A percentile compares a stretch with the other conserved stretches of the same genome.
Evolutionary conservation across 1,284 basidiomycete genomes (phyloP).

Genomic region (Sutorius eximius): DNA sequence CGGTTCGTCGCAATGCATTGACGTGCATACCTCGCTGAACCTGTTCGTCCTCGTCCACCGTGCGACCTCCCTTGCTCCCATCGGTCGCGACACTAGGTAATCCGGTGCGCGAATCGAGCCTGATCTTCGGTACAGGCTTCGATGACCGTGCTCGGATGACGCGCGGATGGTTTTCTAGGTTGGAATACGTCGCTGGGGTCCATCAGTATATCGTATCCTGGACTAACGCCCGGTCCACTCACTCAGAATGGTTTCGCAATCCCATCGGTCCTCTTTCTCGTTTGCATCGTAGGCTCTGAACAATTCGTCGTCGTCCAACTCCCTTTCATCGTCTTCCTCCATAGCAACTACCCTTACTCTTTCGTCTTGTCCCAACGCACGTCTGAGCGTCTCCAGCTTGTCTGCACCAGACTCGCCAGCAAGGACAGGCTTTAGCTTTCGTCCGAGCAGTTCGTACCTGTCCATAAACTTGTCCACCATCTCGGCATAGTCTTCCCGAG

Average conservation of each 20-base stretch:
- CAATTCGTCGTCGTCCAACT: constrained; percentile 52
- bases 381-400: constrained; percentile 78
- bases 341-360: constrained; percentile 38
- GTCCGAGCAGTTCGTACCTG: constrained; percentile 90
- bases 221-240: constrained; percentile 35
- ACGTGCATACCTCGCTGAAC: constrained; percentile 27
- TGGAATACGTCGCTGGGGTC: constrained; percentile 86
- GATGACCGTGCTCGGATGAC: constrained; percentile 69
- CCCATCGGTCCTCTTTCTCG: constrained; percentile 83
- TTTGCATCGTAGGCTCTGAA: constrained; percentile 47
- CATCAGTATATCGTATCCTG: constrained; percentile 10
- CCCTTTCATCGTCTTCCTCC: constrained; percentile 39
- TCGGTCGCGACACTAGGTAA: constrained; percentile 57
- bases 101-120: constrained; percentile 73
- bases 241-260: constrained; percentile 94
- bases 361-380: constrained; percentile 73
- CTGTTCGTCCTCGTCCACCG: constrained; percentile 35
- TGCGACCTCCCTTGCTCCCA: not conserved
- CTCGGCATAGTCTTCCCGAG: constrained; percentile 83
- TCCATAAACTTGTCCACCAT: constrained; percentile 96
- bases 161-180: constrained; percentile 91
- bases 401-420: constrained; percentile 69
- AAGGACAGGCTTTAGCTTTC: constrained; percentile 78
- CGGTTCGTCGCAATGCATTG: not conserved
- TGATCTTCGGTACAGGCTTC: constrained; percentile 62